Conservation (phyloP, 1,139 yeast species). For the Suzukiozyma palmioleophila region DNA sequence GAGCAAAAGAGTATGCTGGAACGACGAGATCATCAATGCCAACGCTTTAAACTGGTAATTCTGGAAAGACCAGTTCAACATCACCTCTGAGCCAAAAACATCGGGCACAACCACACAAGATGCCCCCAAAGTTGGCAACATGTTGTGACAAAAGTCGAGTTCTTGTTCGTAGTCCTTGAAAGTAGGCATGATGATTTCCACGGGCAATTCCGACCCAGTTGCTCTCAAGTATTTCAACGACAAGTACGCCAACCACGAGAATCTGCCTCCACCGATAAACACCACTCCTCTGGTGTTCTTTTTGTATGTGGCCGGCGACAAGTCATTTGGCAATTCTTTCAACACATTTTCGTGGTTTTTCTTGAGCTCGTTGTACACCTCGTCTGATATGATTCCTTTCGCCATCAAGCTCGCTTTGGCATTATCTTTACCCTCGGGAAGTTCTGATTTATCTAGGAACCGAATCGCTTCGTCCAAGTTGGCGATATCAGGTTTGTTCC, state of each 20-base stretch:
- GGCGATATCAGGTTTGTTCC: constrained; percentile 12
- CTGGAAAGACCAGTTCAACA: constrained; percentile 29
- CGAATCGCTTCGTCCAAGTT: constrained; percentile 18
- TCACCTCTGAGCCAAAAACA: constrained; percentile 29
- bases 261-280: constrained; percentile 35
- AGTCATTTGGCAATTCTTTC: constrained; percentile 20
- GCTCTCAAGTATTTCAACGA: constrained; percentile 30
- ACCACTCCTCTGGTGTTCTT: constrained; percentile 30
- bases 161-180: constrained; percentile 28
- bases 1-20: constrained; percentile 37
- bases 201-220: constrained; percentile 34
- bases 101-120: constrained; percentile 33
- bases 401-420: constrained; percentile 27
- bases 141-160: constrained; percentile 20
- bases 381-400: constrained; percentile 24
- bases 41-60: constrained; percentile 40
- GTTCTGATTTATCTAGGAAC: constrained; percentile 11
- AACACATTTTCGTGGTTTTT: constrained; percentile 22
- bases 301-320: constrained; percentile 22
- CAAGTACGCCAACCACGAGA: constrained; percentile 37
- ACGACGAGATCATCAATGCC: constrained; percentile 36
- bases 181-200: constrained; percentile 34
- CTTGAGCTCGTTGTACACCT: constrained; percentile 20
- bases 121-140: constrained; percentile 25
- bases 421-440: constrained; percentile 14